Base-by-base conservation (phyloP, 1,284 basidiomycete genomes). In the Leccinum angustisporum region DNA sequence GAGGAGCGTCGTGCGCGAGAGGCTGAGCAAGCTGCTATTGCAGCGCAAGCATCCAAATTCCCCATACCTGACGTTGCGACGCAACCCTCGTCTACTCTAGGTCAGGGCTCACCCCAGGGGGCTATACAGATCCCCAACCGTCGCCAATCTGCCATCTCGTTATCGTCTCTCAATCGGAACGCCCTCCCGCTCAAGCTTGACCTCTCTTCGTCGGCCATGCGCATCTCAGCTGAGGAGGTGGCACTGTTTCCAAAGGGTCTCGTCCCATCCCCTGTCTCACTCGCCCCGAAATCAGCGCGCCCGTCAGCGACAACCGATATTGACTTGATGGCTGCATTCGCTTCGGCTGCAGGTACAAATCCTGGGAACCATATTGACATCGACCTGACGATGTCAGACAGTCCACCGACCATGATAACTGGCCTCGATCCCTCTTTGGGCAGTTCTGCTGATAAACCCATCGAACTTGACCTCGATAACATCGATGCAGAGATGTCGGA, bases 211-310 rank as follows among this genome's bases (percentile, higher is more conserved):
- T 75, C 84, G n/a, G 77, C 85, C 16, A 78, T 90, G 61, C 83
- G 84, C 56, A 79, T 90, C 31, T 77, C 81, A 25, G 78, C 86
- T 1, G 86, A 88, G 51, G 88, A 90, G 66, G 78, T 78, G 4
- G 75, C 81, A n/a, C 73, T 85, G 40, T 82, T 83, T 66, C 72
- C 80, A 4, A 83, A 79, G 63, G 86, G 86, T 2, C 77, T 77
- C 46, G 57, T 89, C 55, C 82, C 86, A 5, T 92, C 90, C 1
- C 90, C 90, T 16, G 88, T 92, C 14, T 89, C 87, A 5, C 81
- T 92, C 33, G 90, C 89, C 1, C 91, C 91, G 0, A 88, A 85
- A 68, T 90, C 90, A 14, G 88, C 88, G 40, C 81, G 86, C 9
- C 77, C 83, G 1, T 72, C 78, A 27, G 67, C 77, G n/a, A 82